These are phyloP conservation scores for Colletotrichum melonis DNA, from an alignment of 2,329 filamentous ascomycete genomes.

Conservation along the genomic window DNA sequence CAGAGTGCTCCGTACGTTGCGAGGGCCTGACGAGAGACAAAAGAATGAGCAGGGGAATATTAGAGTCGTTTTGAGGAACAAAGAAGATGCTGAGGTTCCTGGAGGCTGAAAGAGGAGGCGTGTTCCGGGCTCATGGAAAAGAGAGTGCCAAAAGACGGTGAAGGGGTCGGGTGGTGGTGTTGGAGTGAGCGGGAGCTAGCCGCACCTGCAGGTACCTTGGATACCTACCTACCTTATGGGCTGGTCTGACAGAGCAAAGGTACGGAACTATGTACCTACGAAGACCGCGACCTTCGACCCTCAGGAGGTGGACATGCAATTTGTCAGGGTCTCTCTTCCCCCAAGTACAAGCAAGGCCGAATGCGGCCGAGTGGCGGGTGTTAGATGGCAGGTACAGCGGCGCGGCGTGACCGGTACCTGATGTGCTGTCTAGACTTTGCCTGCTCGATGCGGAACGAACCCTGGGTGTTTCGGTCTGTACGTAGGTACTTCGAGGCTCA, in stretches of 20 bases:
- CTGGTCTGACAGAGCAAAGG: background rate
- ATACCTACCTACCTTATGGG: too few relatives aligned
- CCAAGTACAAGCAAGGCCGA: background rate
- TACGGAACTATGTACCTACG: too few relatives aligned
- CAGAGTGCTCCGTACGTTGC: too few relatives aligned
- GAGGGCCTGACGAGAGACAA: background rate
- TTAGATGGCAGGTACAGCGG: background rate
- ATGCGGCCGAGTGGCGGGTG: slow-evolving; percentile 23
- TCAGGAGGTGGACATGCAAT: slow-evolving; percentile 24
- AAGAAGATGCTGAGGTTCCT: background rate
- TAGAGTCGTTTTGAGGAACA: slow-evolving; percentile 5
- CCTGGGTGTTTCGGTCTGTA: background rate
- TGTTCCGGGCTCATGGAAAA: slow-evolving; percentile 24
- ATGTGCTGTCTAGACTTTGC: background rate
- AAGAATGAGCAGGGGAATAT: background rate
- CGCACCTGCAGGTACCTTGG: background rate
- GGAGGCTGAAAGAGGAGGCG: background rate
- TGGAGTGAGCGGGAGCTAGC: slow-evolving; percentile 11
- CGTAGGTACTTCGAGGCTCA: background rate
- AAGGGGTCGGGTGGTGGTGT: background rate
- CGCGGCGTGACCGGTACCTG: slow-evolving; percentile 5
- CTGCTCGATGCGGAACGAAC: background rate
- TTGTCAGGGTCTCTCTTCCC: background rate
- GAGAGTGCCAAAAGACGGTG: slow-evolving; percentile 33
- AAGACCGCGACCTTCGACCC: background rate